Percentiles rank a stretch among this genome's conserved stretches.
Evolutionary conservation across 805 yeast species (phyloP).

Genomic region (Saccharomycopsis sp.): DNA sequence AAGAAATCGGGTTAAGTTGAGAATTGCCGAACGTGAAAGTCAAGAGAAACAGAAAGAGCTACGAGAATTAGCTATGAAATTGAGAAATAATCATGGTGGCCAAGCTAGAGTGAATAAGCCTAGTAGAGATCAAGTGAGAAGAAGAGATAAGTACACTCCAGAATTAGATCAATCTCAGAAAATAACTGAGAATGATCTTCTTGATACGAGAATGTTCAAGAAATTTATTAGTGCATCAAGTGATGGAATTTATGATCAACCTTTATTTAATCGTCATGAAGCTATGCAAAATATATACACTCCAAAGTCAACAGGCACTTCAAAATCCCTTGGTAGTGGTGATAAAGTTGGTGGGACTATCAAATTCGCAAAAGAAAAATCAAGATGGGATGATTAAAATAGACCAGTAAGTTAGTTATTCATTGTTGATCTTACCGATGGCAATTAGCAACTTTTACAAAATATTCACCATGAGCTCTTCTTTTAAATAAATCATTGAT

Average conservation of each 20-base stretch:
- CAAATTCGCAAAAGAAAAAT: slow-evolving; percentile 1
- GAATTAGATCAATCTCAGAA: slow-evolving; percentile 2
- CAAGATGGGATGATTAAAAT: slow-evolving; percentile 20
- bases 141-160: background rate
- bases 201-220: slow-evolving; percentile 53
- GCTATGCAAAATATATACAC: slow-evolving; percentile 45
- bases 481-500: background rate
- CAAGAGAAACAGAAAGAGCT: slow-evolving; percentile 45
- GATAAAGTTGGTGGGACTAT: background rate
- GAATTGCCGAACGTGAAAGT: slow-evolving; percentile 43
- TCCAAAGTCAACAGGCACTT: slow-evolving; percentile 25
- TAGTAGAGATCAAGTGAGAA: background rate
- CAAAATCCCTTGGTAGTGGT: background rate
- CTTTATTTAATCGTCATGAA: slow-evolving; percentile 49
- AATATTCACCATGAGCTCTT: slow-evolving; percentile 3
- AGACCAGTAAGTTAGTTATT: no score
- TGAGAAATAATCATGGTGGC: no score
- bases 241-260: slow-evolving; percentile 49
- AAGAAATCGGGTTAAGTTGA: slow-evolving; percentile 42
- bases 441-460: background rate
- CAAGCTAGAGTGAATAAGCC: background rate
- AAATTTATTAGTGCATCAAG: slow-evolving; percentile 35
- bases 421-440: no score
- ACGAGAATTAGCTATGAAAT: slow-evolving; percentile 41
- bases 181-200: slow-evolving; percentile 34